Evolutionary conservation across 1,139 yeast genomes (phyloP), one percentile per base, ranked within the genome.

Genomic region (Magnusiomyces clavatus): DNA sequence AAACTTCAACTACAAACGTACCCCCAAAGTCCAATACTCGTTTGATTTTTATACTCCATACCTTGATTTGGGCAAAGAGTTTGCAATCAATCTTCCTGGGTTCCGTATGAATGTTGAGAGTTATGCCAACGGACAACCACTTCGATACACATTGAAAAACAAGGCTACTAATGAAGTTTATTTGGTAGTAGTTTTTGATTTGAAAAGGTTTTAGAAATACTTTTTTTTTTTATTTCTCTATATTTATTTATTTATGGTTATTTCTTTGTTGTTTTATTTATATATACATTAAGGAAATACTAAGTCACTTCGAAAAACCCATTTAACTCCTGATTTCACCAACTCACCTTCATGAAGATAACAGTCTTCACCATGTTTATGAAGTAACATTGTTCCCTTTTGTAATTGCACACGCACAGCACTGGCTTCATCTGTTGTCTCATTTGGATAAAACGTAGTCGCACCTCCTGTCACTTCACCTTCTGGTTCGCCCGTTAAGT

Each of bases 331-430:
- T 3, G 59, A 64, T 16, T 61, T 66, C 0, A 82, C 85, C 51
- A 72, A 58, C 56, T 77, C 77, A 1, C 80, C 86, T 60, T 81
- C 86, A 58, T 82, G 87, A 50, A 74, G 63, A 57, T 82, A 63
- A 61, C 87, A 82, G 58, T 81, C 83, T 54, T 78, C 82, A 0
- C 86, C 86, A 61, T 82, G 87, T 57, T 80, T 80, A 60, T 82
- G 87, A 49, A 82, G 65, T 45, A 82, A 69, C 0, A 83, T 83
- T 77, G 77, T 72, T 0, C 86, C 87, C 57, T 72, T 74, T 12
- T 65, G 60, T 0, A 85, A 84, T 53, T 75, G 77, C 1, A 80
- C 69, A 48, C 69, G 71, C 10, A 61, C 56, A 0, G 58, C 62
- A 29, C 57, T 14, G 35, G 53, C 47, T 12, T 42, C 51, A 2